Base-by-base conservation (phyloP, 2,329 filamentous ascomycete species). In the Colletotrichum incanum region DNA sequence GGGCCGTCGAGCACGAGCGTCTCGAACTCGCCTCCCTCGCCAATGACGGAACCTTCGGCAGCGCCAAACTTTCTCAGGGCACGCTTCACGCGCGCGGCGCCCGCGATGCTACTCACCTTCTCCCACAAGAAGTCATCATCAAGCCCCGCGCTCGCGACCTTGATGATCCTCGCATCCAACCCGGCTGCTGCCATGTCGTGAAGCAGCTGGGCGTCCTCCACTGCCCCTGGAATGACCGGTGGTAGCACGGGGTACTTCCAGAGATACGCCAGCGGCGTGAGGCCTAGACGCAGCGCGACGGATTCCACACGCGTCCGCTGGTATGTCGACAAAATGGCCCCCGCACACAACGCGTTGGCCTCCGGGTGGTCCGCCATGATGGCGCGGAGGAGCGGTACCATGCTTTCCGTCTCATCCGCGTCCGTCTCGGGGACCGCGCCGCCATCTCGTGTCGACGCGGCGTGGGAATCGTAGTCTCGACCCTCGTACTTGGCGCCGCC, bases 21-120 rank as follows among this genome's bases (percentile, higher is more conserved):
- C 87, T 98, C 96, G 81, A 97, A 98, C 84, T 98, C 96, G 4
- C 96, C 96, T 7, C 96, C 96, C 80, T 98, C 96, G 1, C 96
- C 96, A 23, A 98, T 83, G 12, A 95, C 90, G 11, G 93, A 93
- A 0, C 93, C 94, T 72, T 89, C 85, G 77, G 84, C 84, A 73
- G 87, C 83, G 55, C 93, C 93, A 82, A 97, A 97, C 74, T 90
- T 88, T 61, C 85, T 84, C 79, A 94, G 86, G 1, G 90, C 86
- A 50, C 80, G 83, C 77, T 85, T 84, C 55, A 91, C 79, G 65
- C 85, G 83, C 49, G 78, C 78, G 54, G 87, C 84, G 7, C 86
- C 88, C 31, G 78, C 79, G 5, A 82, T 77, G 77, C 89, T 88
- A 3, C 93, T 91, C 23, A 98, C 93, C 83, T 95, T 91, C 75